A percentile compares a stretch with the other conserved stretches of the same genome.
phyloP scores from a whole-genome alignment of 2,329 filamentous ascomycete genomes.

The Trichophyton equinum region DNA sequence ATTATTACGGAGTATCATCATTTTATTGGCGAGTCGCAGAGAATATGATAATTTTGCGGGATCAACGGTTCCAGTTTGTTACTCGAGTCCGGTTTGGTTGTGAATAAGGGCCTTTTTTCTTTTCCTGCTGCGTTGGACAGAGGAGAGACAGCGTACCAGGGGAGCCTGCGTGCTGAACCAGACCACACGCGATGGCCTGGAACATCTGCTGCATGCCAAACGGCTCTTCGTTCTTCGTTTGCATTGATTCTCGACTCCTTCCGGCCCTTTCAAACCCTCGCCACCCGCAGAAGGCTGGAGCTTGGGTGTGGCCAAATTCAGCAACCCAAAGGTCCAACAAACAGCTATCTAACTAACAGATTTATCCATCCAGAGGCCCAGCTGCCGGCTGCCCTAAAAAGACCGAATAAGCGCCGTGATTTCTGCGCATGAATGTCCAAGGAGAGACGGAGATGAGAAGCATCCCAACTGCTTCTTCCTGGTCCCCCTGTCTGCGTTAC shows the following conservation, averaged over 20 bases:
- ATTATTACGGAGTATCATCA: no score
- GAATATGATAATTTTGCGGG: not conserved
- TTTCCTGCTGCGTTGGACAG: not conserved
- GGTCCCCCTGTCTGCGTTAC: not conserved
- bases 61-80: not conserved
- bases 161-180: not conserved
- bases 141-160: not conserved
- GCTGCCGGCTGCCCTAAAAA: no score
- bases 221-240: not conserved
- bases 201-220: not conserved
- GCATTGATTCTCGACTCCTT: not conserved
- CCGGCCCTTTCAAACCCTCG: not conserved
- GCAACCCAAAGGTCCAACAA: no score
- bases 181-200: not conserved
- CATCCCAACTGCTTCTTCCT: not conserved
- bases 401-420: no score
- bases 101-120: not conserved
- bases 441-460: not conserved
- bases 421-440: not conserved
- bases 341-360: no score
- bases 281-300: not conserved
- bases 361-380: no score
- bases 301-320: not conserved
- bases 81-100: not conserved
- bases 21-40: not conserved